These are phyloP conservation scores for Trichopus zeylanicus DNA, from an alignment of 116 monocot genomes.

Conservation along the genomic window DNA sequence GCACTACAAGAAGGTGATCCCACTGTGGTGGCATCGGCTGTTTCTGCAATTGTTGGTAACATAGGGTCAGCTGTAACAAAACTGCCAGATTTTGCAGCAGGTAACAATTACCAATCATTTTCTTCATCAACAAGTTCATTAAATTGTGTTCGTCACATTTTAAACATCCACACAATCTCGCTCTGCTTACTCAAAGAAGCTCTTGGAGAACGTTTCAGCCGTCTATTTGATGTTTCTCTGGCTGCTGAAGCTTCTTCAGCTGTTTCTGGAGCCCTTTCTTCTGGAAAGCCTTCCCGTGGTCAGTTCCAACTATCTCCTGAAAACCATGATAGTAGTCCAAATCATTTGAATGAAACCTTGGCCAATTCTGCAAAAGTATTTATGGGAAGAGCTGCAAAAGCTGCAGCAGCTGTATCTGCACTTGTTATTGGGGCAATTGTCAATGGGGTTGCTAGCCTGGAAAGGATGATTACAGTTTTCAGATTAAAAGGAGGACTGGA, in stretches of 20 bases:
- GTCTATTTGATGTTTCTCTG: constrained; percentile 75
- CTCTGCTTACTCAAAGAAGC: constrained; percentile 86
- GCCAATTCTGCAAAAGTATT: constrained; percentile 50
- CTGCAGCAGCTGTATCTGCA: constrained; percentile 85
- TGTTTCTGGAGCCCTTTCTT: constrained; percentile 46
- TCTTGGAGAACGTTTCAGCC: constrained; percentile 76
- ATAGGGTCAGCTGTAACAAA: constrained; percentile 62
- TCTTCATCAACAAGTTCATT: constrained; percentile 34
- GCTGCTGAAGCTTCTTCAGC: constrained; percentile 81
- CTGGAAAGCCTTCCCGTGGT: constrained; percentile 54
- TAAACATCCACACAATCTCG: constrained; percentile 66
- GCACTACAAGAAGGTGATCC: constrained; percentile 64
- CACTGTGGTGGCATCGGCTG: constrained; percentile 61
- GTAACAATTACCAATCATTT: constrained; percentile 28
- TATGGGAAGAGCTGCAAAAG: constrained; percentile 49
- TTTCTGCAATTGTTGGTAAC: constrained; percentile 80
- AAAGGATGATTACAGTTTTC: constrained; percentile 76
- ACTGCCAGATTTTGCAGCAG: constrained; percentile 38
- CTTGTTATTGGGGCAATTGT: constrained; percentile 78
- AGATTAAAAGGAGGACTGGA: constrained; percentile 90
- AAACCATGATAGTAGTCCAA: constrained; percentile 46
- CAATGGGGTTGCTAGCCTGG: constrained; percentile 66
- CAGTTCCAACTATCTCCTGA: constrained; percentile 82
- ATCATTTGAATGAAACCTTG: constrained; percentile 49
- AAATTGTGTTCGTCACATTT: constrained; percentile 48